Percentiles rank a stretch among this genome's conserved stretches.
Evolutionary conservation across 73 alveolate species (phyloP).

Genomic region (Paramecium caudatum): DNA sequence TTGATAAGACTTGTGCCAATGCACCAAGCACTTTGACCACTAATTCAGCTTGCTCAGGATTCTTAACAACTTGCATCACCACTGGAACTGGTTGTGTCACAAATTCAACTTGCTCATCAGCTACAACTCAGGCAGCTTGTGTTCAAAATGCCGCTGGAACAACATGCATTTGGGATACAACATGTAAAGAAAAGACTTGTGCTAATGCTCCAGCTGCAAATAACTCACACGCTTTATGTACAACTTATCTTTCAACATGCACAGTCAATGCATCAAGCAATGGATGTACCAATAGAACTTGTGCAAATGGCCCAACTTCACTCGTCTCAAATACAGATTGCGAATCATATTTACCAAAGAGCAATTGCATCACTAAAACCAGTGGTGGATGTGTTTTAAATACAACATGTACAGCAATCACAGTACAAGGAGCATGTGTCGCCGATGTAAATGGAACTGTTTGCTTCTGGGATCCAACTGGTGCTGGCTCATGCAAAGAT

Average conservation of each 20-base stretch:
- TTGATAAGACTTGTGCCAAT: conserved; percentile 12
- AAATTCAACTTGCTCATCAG: neutral
- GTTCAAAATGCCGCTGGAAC: neutral
- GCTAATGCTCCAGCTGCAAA: neutral
- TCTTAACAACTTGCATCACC: neutral
- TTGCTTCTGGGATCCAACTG: neutral
- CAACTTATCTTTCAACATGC: neutral
- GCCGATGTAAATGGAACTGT: neutral
- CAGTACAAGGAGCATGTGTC: neutral
- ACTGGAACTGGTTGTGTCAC: no score
- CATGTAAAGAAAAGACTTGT: conserved; percentile 11
- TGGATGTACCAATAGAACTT: conserved; percentile 3
- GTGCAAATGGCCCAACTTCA: neutral
- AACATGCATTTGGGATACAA: conserved; percentile 21
- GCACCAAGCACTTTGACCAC: neutral
- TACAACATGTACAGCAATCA: neutral
- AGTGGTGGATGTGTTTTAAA: conserved; percentile 14
- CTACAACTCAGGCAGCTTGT: neutral
- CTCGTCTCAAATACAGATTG: neutral
- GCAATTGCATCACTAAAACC: neutral
- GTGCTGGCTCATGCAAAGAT: neutral
- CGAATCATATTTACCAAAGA: neutral
- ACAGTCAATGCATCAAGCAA: neutral
- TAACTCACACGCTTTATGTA: neutral
- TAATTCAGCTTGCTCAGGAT: neutral